Percentiles rank a stretch among this genome's conserved stretches.
phyloP scores from a whole-genome alignment of 805 yeast species.

The Saccharomycopsis babjevae region DNA sequence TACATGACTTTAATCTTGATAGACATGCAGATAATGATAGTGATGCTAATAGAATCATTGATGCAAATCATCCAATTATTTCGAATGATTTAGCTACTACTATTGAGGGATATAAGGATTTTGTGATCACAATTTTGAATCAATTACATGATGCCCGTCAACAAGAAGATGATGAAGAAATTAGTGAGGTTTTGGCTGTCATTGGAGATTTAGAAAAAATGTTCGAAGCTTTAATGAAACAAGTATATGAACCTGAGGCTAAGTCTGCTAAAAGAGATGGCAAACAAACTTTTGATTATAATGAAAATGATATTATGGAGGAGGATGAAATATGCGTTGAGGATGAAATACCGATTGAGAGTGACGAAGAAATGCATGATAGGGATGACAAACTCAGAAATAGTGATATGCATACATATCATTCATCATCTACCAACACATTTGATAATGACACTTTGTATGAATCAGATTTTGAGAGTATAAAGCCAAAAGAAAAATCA shows the following conservation, averaged over 20 bases:
- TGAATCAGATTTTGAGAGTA: conserved; percentile 8
- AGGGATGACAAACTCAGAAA: not conserved
- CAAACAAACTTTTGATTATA: not conserved
- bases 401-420: not conserved
- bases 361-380: not conserved
- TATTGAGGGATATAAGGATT: conserved; percentile 36
- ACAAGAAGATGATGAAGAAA: conserved; percentile 37
- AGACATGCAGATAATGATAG: conserved; percentile 3
- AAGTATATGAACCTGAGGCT: conserved; percentile 14
- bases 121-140: conserved; percentile 39
- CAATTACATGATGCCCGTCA: conserved; percentile 42
- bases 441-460: conserved; percentile 15
- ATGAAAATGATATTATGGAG: not conserved
- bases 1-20: conserved; percentile 16
- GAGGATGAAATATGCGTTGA: not conserved
- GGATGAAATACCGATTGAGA: not conserved
- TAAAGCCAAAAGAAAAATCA: not conserved
- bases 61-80: conserved; percentile 19
- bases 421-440: conserved; percentile 8
- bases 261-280: not conserved
- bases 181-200: conserved; percentile 49
- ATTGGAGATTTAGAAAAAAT: conserved; percentile 52
- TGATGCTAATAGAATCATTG: conserved; percentile 22
- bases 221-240: conserved; percentile 38
- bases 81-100: conserved; percentile 23